A percentile compares a stretch with the other conserved stretches of the same genome.
These are phyloP conservation scores for Ophiostoma novo-ulmi DNA, from an alignment of 2,329 filamentous ascomycete species.

Conservation along the genomic window DNA sequence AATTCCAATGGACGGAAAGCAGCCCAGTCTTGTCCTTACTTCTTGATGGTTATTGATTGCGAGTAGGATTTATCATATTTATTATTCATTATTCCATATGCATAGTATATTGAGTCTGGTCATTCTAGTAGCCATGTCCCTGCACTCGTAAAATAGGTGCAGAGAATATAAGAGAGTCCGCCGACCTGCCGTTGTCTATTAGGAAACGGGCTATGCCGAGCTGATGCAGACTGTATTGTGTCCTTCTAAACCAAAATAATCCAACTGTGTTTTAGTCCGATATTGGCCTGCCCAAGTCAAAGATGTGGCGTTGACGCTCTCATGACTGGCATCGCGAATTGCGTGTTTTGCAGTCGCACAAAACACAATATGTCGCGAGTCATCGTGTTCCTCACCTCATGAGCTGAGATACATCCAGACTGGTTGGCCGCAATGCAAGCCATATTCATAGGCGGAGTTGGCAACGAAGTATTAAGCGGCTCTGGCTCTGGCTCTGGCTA, in stretches of 20 bases:
- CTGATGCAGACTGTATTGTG: too few species aligned
- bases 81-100: too few species aligned
- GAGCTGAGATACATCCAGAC: neutral
- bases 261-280: too few species aligned
- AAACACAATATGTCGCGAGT: too few species aligned
- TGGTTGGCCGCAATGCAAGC: neutral
- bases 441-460: neutral
- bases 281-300: neutral
- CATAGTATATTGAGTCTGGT: too few species aligned
- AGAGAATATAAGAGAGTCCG: too few species aligned
- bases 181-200: too few species aligned
- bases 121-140: too few species aligned
- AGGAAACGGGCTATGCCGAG: too few species aligned
- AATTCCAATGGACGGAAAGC: neutral
- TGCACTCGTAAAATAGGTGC: too few species aligned
- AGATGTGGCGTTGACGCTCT: neutral
- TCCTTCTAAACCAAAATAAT: too few species aligned
- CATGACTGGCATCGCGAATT: neutral
- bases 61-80: neutral
- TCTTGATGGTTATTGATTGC: neutral
- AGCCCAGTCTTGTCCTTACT: too few species aligned
- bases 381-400: neutral
- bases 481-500: neutral
- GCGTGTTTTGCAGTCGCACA: neutral
- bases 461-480: neutral